Conservation (phyloP, 2,329 filamentous ascomycete genomes). For the Verticillium alfalfae region DNA sequence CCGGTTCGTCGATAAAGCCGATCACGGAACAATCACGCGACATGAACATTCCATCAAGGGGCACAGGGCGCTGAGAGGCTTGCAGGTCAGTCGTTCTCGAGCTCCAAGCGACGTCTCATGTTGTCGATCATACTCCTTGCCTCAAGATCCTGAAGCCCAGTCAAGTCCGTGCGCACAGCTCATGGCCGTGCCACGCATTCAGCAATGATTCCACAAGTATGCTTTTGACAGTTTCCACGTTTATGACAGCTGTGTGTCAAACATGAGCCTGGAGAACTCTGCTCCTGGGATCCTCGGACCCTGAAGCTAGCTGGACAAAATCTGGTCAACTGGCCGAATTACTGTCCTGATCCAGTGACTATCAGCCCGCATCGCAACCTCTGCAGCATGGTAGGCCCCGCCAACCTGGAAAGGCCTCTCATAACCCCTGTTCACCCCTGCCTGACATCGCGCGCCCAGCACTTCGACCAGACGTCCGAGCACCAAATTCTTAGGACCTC, state of each 20-base stretch:
- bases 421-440: background rate
- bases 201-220: too few relatives aligned
- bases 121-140: background rate
- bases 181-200: background rate
- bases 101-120: background rate
- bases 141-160: background rate
- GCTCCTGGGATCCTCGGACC: too few relatives aligned
- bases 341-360: too few relatives aligned
- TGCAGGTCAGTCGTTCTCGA: background rate
- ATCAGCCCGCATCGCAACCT: background rate
- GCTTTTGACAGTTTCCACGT: too few relatives aligned
- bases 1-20: background rate
- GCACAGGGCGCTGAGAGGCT: background rate
- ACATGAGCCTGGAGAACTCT: too few relatives aligned
- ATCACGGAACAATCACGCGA: background rate
- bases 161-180: background rate
- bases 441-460: background rate
- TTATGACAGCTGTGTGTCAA: too few relatives aligned
- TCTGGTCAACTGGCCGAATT: too few relatives aligned
- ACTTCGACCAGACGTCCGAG: background rate
- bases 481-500: background rate
- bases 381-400: background rate
- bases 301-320: too few relatives aligned
- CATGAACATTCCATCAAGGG: background rate
- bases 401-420: background rate